Percentiles rank a stretch among this genome's conserved stretches.
phyloP scores from a whole-genome alignment of 345 rosid genomes.

The Salix viminalis region DNA sequence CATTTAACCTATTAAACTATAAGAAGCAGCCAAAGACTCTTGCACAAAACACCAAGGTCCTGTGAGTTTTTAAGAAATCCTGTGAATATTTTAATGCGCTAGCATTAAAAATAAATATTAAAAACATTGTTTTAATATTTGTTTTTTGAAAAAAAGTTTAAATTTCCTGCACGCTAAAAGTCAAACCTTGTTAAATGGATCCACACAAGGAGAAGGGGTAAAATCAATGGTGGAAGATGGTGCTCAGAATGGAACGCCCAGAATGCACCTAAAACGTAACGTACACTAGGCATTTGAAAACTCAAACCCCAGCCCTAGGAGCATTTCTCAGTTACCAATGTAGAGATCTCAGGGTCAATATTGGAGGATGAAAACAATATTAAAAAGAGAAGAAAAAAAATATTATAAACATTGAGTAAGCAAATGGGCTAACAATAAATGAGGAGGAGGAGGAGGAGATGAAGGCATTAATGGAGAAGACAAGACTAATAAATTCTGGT shows the following conservation, averaged over 20 bases:
- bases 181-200: neutral
- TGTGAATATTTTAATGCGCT: too few relatives aligned
- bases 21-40: neutral
- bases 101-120: too few relatives aligned
- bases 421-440: conserved; percentile 16
- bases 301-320: neutral
- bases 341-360: neutral
- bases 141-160: neutral
- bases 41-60: neutral
- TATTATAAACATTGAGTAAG: neutral
- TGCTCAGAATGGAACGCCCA: neutral
- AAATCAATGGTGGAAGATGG: neutral
- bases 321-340: neutral
- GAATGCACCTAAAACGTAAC: neutral
- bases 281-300: neutral
- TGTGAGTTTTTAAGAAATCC: too few relatives aligned
- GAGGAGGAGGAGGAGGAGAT: conserved; percentile 24
- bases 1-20: too few relatives aligned
- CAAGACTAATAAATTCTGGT: conserved; percentile 44
- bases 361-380: too few relatives aligned
- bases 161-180: neutral
- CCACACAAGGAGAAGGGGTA: neutral
- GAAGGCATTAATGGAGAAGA: conserved; percentile 56
- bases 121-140: too few relatives aligned
- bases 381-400: neutral